phyloP scores from a whole-genome alignment of 1,284 basidiomycete species.

The Exobasidium cylindrosporum region DNA sequence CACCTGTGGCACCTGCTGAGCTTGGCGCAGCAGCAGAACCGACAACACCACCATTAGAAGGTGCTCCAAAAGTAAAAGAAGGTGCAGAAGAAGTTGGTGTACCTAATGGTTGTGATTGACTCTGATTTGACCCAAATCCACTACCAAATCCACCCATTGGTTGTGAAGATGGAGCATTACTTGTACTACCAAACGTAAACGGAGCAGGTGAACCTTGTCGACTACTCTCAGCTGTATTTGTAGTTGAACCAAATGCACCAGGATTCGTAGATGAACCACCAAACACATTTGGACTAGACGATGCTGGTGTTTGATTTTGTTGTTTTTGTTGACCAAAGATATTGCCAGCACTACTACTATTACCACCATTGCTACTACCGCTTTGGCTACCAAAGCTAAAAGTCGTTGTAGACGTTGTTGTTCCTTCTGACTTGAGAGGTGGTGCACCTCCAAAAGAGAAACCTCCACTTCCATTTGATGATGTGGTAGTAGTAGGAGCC shows the following conservation, averaged over 20 bases:
- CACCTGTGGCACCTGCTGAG: not conserved
- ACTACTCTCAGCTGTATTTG: not conserved
- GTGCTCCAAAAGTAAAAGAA: constrained; percentile 11
- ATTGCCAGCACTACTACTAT: not conserved
- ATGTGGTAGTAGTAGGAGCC: not conserved
- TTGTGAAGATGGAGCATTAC: not conserved
- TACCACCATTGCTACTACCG: not conserved
- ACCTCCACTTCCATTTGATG: not conserved
- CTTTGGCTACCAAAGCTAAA: constrained; percentile 6
- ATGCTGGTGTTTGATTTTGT: not conserved
- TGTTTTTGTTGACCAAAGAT: not conserved
- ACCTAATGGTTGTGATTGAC: not conserved
- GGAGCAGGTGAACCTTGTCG: not conserved
- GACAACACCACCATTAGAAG: constrained; percentile 13
- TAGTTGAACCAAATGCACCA: constrained; percentile 12
- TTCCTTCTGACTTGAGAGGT: constrained; percentile 13
- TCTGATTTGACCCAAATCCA: not conserved
- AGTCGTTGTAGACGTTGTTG: not conserved
- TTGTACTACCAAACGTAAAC: not conserved
- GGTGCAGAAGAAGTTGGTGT: not conserved
- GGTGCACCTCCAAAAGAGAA: constrained; percentile 7
- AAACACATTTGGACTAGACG: constrained; percentile 8
- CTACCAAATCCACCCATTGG: not conserved
- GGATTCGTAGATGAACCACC: constrained; percentile 5
- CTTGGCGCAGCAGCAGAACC: not conserved